These are phyloP conservation scores for Diaporthe vaccinii DNA, from an alignment of 2,329 filamentous ascomycete species.

Conservation along the genomic window DNA sequence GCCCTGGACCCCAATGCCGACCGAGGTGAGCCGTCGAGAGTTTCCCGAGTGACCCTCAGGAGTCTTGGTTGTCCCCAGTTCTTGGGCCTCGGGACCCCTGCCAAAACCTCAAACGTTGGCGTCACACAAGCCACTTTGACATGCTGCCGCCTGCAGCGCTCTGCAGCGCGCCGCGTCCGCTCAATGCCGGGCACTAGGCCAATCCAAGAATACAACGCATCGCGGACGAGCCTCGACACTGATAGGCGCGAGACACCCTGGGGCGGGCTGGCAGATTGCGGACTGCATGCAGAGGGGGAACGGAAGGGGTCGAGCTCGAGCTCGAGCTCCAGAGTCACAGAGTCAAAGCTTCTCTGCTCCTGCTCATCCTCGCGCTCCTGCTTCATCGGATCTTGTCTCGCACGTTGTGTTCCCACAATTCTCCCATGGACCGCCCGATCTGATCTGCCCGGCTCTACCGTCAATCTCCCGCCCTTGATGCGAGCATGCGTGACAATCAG, in stretches of 20 bases:
- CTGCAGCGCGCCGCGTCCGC: constrained; percentile 19
- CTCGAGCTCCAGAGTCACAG: constrained; percentile 11
- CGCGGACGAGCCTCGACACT: constrained; percentile 6
- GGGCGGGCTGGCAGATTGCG: constrained; percentile 19
- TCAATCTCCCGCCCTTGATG: constrained; percentile 31
- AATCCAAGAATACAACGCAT: constrained; percentile 19
- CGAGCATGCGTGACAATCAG: constrained; percentile 15
- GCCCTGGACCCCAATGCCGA: not conserved
- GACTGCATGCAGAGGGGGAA: constrained; percentile 18
- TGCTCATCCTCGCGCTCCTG: constrained; percentile 1
- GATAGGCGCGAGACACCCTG: constrained; percentile 25
- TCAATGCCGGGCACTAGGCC: constrained; percentile 29
- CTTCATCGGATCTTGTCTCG: constrained; percentile 13
- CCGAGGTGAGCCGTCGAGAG: constrained; percentile 16
- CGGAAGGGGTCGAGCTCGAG: constrained; percentile 16
- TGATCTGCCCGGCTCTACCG: constrained; percentile 23
- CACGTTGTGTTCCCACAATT: constrained; percentile 24
- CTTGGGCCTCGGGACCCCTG: constrained; percentile 26
- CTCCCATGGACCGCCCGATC: constrained; percentile 11
- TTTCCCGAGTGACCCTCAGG: not conserved
- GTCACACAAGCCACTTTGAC: constrained; percentile 27
- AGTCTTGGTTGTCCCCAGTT: constrained; percentile 27
- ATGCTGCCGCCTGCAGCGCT: constrained; percentile 4
- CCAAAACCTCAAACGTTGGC: constrained; percentile 31
- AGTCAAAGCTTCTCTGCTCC: constrained; percentile 25